A percentile compares a stretch with the other conserved stretches of the same genome.
Conservation (phyloP, 306 rosid genomes). For the Cyclanthera cordifolia region DNA sequence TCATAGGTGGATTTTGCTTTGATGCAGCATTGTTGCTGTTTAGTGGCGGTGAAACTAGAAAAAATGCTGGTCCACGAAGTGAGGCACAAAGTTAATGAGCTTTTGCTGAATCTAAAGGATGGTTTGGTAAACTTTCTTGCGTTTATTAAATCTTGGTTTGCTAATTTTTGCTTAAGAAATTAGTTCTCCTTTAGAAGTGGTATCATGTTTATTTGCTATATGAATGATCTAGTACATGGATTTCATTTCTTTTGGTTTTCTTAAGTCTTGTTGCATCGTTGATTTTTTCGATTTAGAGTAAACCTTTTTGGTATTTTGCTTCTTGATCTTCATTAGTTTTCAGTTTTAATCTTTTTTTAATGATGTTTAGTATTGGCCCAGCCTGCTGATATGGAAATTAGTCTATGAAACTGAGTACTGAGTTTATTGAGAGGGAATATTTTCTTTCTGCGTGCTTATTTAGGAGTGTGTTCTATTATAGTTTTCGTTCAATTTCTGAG, state of each 20-base stretch:
- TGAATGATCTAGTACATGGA: not conserved
- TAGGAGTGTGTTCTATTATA: no score
- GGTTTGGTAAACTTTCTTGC: conserved; percentile 62
- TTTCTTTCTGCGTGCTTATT: not conserved
- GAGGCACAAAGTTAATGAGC: conserved; percentile 98
- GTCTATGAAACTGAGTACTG: not conserved
- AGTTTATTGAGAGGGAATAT: not conserved
- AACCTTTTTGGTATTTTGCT: not conserved
- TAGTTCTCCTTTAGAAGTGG: not conserved
- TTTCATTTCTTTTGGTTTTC: not conserved
- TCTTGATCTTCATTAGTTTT: not conserved
- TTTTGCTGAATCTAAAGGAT: conserved; percentile 63
- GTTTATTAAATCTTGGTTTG: not conserved
- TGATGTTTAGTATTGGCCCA: not conserved
- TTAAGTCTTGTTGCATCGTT: not conserved
- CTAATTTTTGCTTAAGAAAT: not conserved
- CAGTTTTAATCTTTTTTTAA: not conserved
- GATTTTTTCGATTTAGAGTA: not conserved
- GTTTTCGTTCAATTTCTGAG: no score
- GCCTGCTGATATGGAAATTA: not conserved
- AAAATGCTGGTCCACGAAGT: conserved; percentile 82
- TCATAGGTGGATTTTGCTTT: no score
- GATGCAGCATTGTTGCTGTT: conserved; percentile 56
- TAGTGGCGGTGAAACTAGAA: conserved; percentile 94
- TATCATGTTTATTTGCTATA: not conserved